Evolutionary conservation across 108 stramenopile genomes (phyloP).

Genomic region (Pelagomonas calceolata): DNA sequence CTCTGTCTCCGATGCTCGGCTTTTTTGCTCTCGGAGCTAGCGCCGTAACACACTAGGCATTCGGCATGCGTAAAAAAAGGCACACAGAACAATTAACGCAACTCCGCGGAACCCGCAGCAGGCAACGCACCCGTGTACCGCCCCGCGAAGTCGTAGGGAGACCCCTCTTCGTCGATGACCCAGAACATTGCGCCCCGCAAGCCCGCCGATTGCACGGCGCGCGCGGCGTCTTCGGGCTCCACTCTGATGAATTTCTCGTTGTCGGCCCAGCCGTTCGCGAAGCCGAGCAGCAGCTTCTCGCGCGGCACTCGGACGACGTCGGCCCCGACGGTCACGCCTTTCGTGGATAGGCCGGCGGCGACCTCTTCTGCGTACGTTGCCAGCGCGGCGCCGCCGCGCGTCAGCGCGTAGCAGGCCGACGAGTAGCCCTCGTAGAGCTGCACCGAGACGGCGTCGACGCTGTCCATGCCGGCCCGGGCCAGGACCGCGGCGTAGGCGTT

Average conservation of each 20-base stretch:
- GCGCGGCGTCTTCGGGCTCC: not conserved
- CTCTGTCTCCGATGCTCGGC: too few relatives aligned
- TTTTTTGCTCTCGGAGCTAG: too few relatives aligned
- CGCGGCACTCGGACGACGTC: not conserved
- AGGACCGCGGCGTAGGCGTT: constrained; percentile 57
- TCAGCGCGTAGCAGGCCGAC: constrained; percentile 36
- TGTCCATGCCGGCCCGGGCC: constrained; percentile 7
- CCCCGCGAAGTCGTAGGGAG: too few relatives aligned
- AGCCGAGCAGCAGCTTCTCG: not conserved
- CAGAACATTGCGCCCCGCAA: constrained; percentile 8
- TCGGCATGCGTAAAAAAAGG: too few relatives aligned
- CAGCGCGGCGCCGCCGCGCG: not conserved
- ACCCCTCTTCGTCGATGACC: constrained; percentile 6
- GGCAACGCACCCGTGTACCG: too few relatives aligned
- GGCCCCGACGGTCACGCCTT: too few relatives aligned
- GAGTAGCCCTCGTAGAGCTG: constrained; percentile 74
- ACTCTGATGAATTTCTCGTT: not conserved
- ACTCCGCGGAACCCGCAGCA: too few relatives aligned
- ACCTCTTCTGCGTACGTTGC: constrained; percentile 4
- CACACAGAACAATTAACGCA: too few relatives aligned
- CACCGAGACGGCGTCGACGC: constrained; percentile 60
- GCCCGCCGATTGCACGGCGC: not conserved
- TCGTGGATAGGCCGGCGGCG: not conserved
- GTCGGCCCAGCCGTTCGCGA: not conserved
- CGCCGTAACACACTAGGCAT: too few relatives aligned